These are phyloP conservation scores for Albizia julibrissin DNA, from an alignment of 306 rosid genomes.

Conservation along the genomic window DNA sequence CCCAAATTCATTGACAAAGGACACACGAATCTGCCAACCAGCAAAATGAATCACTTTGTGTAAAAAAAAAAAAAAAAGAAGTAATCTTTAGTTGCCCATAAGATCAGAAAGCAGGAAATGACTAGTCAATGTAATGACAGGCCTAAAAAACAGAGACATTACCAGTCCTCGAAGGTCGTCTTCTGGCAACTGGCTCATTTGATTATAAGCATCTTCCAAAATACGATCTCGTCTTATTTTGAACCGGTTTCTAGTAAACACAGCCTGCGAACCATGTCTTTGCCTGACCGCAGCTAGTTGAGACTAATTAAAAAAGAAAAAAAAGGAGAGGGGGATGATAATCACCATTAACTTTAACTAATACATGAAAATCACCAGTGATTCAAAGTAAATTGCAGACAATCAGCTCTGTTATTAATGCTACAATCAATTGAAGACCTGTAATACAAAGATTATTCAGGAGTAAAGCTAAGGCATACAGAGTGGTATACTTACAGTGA, in stretches of 20 bases:
- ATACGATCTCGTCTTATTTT: constrained; percentile 89
- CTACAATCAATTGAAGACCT: constrained; percentile 3
- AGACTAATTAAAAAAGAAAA: constrained; percentile 52
- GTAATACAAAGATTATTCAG: constrained; percentile 17
- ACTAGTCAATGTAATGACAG: constrained; percentile 12
- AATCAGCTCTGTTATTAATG: background rate
- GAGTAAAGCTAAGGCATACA: constrained; percentile 24
- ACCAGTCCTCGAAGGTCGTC: constrained; percentile 95
- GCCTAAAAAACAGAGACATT: constrained; percentile 27
- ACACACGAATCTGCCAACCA: constrained; percentile 80
- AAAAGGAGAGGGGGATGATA: constrained; percentile 24
- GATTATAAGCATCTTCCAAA: constrained; percentile 93
- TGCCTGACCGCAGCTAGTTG: constrained; percentile 89
- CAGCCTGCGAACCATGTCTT: constrained; percentile 66
- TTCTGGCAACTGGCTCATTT: constrained; percentile 91
- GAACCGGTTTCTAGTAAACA: constrained; percentile 78
- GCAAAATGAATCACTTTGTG: constrained; percentile 17
- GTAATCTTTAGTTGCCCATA: constrained; percentile 15
- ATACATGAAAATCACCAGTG: constrained; percentile 25
- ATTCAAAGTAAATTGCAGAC: constrained; percentile 13
- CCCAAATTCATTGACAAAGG: constrained; percentile 96
- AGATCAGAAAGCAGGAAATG: constrained; percentile 27
- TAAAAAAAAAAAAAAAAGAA: constrained; percentile 13
- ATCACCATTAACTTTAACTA: constrained; percentile 9
- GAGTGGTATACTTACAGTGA: constrained; percentile 62